A percentile compares a stretch with the other conserved stretches of the same genome.
Evolutionary conservation across 129 eudicot species (phyloP).

Genomic region (Centrapalus pauciflorus): DNA sequence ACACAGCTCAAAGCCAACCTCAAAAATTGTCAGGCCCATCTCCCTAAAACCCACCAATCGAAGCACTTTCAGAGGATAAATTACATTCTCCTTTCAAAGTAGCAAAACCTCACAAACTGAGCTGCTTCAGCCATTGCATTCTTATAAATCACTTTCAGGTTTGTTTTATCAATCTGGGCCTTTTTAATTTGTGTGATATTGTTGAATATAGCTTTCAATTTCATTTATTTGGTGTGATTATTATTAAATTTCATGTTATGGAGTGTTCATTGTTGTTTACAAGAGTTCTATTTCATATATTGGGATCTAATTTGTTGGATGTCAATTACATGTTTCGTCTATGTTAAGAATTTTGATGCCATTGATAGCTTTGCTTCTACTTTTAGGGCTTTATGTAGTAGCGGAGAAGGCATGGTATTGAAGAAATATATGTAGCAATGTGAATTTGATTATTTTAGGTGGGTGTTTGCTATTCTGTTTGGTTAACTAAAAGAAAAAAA

Average conservation of each 20-base stretch:
- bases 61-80: background rate
- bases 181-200: conserved; percentile 4
- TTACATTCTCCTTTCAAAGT: background rate
- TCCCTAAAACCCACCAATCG: conserved; percentile 8
- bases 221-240: background rate
- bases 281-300: background rate
- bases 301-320: conserved; percentile 13
- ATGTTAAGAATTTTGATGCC: conserved; percentile 16
- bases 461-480: background rate
- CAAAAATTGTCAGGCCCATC: conserved; percentile 3
- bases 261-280: background rate
- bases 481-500: background rate
- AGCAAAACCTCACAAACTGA: background rate
- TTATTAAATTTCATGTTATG: background rate
- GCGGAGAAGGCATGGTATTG: background rate
- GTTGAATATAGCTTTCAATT: conserved; percentile 11
- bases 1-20: background rate
- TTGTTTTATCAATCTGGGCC: conserved; percentile 32
- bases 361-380: conserved; percentile 42
- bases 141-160: conserved; percentile 19
- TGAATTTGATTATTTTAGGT: background rate
- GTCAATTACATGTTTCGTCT: conserved; percentile 11
- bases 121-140: conserved; percentile 10
- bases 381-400: conserved; percentile 32
- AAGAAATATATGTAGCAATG: background rate